Evolutionary conservation across 495 filamentous ascomycete genomes (phyloP).

Genomic region (Parathielavia hyrcaniae): DNA sequence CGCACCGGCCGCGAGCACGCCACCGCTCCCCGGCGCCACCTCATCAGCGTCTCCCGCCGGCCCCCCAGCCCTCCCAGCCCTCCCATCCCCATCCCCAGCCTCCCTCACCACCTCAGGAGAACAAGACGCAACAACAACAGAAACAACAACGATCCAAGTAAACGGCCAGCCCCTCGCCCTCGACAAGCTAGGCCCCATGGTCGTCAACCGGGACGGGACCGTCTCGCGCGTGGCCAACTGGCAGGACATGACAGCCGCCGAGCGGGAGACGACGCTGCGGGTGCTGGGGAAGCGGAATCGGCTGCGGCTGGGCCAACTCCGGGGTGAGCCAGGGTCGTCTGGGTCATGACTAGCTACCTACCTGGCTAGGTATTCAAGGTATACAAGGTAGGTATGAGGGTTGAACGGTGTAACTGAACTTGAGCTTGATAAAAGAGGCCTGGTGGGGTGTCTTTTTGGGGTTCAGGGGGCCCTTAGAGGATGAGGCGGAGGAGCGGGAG

Average conservation of each 20-base stretch:
- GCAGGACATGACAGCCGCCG: constrained; percentile 57
- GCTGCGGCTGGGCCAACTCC: constrained; percentile 50
- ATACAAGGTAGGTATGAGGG: no score
- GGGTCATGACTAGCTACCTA: no score
- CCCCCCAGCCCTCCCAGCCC: constrained; percentile 8
- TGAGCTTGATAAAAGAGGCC: no score
- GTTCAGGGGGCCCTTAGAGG: no score
- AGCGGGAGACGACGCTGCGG: constrained; percentile 55
- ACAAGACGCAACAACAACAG: constrained; percentile 27
- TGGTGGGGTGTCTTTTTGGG: no score
- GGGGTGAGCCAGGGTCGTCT: constrained; percentile 31
- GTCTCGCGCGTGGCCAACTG: constrained; percentile 62
- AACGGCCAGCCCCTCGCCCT: constrained; percentile 47
- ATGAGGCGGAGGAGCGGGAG: no score
- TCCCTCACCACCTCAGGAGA: not conserved
- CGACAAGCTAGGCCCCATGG: constrained; percentile 58
- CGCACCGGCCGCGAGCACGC: constrained; percentile 26
- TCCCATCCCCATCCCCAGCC: constrained; percentile 11
- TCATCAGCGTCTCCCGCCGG: constrained; percentile 15
- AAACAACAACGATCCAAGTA: constrained; percentile 39
- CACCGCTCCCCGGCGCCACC: constrained; percentile 26
- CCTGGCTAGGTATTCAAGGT: no score
- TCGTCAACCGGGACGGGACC: constrained; percentile 61
- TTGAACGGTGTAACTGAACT: no score
- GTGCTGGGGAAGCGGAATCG: constrained; percentile 60